Evolutionary conservation across 2,329 filamentous ascomycete genomes (phyloP), one percentile per base, ranked within the genome.

Genomic region (Aureobasidium lini): DNA sequence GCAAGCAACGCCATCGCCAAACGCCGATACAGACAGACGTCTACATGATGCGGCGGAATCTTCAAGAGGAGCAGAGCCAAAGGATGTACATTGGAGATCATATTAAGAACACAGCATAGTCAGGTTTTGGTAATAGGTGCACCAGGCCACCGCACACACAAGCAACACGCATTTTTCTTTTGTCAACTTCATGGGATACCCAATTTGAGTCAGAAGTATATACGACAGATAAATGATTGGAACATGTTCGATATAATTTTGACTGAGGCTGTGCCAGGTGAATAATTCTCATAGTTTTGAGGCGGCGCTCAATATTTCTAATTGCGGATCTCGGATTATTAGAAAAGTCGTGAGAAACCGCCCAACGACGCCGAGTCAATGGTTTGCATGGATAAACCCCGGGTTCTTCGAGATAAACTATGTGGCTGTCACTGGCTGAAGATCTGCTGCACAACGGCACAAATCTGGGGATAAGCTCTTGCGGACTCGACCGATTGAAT

Each of bases 361-460:
- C 23, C 4, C 3, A 23, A 23, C 34, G 13, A 31, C 23, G 8
- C n/a, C 36, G 37, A 1, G 47, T 10, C n/a, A 8, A n/a, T 31
- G 32, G 23, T 6, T 32, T 32, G 3, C 5, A 6, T 43, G 50
- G 50, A 6, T 54, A 32, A 54, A 54, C 8, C 34, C 15, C 50
- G 50, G 50, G 8, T 54, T 37, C 39, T 54, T 34, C 28, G 28
- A 43, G 29, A 54, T 49, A 40, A 40, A 31, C 34, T 52, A 52
- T 39, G 37, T 39, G 34, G 49, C 49, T 56, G 52, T 46, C 31
- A 40, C 52, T 37, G 39, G 52, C 39, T 42, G 40, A 36, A 31
- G 40, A 56, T 46, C 52, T 56, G 52, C 52, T 54, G 40, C 40
- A 54, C 37, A 54, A 54, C 50, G 50, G 50, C 50, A 54, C 50